A percentile compares a stretch with the other conserved stretches of the same genome.
Conservation (phyloP, 805 yeast genomes). For the Ogataea glucozyma region DNA sequence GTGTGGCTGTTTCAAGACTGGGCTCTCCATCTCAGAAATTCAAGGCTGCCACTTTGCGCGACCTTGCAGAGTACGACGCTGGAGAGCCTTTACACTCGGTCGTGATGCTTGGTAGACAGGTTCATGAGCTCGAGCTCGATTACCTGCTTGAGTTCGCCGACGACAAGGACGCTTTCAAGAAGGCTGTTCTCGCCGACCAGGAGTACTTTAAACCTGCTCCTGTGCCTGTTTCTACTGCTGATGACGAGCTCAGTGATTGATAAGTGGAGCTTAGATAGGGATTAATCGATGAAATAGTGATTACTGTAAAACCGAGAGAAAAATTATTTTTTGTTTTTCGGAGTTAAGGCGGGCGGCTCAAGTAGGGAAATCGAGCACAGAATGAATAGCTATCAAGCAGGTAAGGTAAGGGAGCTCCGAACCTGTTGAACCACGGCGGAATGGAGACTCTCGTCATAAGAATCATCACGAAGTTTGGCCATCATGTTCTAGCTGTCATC, state of each 20-base stretch:
- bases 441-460: too few species aligned
- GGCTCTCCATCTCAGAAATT: slow-evolving; percentile 85
- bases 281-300: too few species aligned
- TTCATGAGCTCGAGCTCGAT: slow-evolving; percentile 90
- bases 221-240: background rate
- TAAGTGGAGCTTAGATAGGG: too few species aligned
- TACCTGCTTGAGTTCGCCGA: slow-evolving; percentile 76
- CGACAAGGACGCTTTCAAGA: slow-evolving; percentile 51
- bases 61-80: slow-evolving; percentile 78
- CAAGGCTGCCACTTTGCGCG: slow-evolving; percentile 80
- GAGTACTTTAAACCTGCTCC: slow-evolving; percentile 46
- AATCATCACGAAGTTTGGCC: too few species aligned
- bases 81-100: slow-evolving; percentile 95
- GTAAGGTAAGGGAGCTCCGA: too few species aligned
- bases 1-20: slow-evolving; percentile 87
- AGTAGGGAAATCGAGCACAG: too few species aligned
- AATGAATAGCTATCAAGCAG: too few species aligned
- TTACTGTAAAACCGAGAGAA: background rate
- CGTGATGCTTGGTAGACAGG: slow-evolving; percentile 87
- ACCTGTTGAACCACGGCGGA: too few species aligned
- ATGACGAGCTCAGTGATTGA: slow-evolving; percentile 4
- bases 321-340: background rate
- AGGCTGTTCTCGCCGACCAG: slow-evolving; percentile 55
- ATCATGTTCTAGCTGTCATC: too few species aligned
- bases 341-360: too few species aligned